Percentiles rank a stretch among this genome's conserved stretches.
phyloP scores from a whole-genome alignment of 2,329 filamentous ascomycete genomes.

The Nemania sp. region DNA sequence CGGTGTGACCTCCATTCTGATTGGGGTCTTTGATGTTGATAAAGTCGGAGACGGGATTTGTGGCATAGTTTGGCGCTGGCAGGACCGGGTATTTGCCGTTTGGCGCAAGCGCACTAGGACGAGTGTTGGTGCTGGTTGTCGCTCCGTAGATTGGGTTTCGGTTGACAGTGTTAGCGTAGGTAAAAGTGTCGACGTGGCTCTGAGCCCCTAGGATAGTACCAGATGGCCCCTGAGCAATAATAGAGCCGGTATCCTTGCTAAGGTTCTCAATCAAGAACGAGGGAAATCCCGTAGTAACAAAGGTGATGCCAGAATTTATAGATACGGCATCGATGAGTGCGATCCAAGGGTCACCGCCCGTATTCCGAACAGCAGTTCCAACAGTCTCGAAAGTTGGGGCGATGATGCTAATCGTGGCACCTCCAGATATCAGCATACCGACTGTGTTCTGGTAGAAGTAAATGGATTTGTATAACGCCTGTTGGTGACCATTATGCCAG shows the following conservation, averaged over 20 bases:
- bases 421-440: slow-evolving; percentile 54
- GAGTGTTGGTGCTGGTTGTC: slow-evolving; percentile 48
- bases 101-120: slow-evolving; percentile 54
- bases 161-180: slow-evolving; percentile 58
- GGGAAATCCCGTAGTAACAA: slow-evolving; percentile 54
- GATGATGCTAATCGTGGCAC: slow-evolving; percentile 56
- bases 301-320: slow-evolving; percentile 57
- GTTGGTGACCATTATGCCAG: slow-evolving; percentile 58
- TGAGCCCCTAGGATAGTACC: slow-evolving; percentile 49
- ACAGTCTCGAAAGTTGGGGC: slow-evolving; percentile 57
- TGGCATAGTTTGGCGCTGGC: slow-evolving; percentile 56
- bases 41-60: slow-evolving; percentile 51
- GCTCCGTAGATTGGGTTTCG: slow-evolving; percentile 56
- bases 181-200: slow-evolving; percentile 55
- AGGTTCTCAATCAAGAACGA: slow-evolving; percentile 60
- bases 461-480: slow-evolving; percentile 58
- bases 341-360: slow-evolving; percentile 55
- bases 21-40: slow-evolving; percentile 58
- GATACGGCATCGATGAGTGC: slow-evolving; percentile 57
- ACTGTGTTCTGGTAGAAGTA: slow-evolving; percentile 58
- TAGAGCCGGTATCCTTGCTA: slow-evolving; percentile 54
- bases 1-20: slow-evolving; percentile 53
- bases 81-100: slow-evolving; percentile 53
- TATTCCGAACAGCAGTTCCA: slow-evolving; percentile 54
- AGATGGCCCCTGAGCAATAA: slow-evolving; percentile 52